These are phyloP conservation scores for Fusarium neocosmosporiellum DNA, from an alignment of 2,329 filamentous ascomycete species.

Conservation along the genomic window DNA sequence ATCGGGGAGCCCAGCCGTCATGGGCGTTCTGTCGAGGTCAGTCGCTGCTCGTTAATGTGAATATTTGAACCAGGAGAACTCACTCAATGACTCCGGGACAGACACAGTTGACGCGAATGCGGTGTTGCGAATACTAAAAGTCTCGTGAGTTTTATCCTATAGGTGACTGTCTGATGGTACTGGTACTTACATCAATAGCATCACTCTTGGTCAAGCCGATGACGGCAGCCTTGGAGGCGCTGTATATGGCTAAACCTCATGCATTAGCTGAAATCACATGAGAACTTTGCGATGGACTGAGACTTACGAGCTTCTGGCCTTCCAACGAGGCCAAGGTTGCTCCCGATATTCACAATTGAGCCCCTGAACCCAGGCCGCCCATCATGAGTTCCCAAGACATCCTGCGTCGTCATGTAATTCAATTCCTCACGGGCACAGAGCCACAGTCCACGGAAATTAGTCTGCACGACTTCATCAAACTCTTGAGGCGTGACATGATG, in stretches of 20 bases:
- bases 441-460: conserved; percentile 60
- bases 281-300: accelerated
- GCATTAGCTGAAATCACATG: neutral
- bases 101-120: conserved; percentile 59
- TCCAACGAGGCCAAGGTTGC: conserved; percentile 55
- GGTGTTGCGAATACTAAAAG: conserved; percentile 55
- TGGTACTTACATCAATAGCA: conserved; percentile 54
- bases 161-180: accelerated
- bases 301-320: conserved; percentile 54
- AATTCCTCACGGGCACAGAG: conserved; percentile 56
- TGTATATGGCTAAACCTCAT: conserved; percentile 50
- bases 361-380: conserved; percentile 53
- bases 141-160: neutral
- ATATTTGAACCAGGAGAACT: neutral
- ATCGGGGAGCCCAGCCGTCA: conserved; percentile 54
- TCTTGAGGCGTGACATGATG: conserved; percentile 49
- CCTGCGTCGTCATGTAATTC: conserved; percentile 56
- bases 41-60: neutral
- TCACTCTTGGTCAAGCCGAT: conserved; percentile 59
- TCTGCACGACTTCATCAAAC: conserved; percentile 55
- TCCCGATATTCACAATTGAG: conserved; percentile 59
- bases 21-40: conserved; percentile 49
- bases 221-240: conserved; percentile 56
- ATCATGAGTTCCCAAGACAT: conserved; percentile 55
- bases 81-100: conserved; percentile 59